A percentile compares a stretch with the other conserved stretches of the same genome.
Evolutionary conservation across 148 eudicot species (phyloP).

Genomic region (Suaeda aralocaspica): DNA sequence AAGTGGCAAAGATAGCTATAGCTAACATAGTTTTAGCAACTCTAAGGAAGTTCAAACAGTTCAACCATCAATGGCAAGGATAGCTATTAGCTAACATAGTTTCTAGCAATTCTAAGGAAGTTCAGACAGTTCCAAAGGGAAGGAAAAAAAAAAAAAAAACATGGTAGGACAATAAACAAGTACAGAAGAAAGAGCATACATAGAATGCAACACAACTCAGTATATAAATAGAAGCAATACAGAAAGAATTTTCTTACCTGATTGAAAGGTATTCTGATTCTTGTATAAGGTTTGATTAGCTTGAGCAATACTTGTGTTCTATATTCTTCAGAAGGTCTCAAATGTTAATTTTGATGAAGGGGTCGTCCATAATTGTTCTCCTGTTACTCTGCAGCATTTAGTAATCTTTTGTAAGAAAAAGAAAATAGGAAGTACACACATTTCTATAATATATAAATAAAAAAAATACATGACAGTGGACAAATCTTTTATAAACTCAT

Average conservation of each 20-base stretch:
- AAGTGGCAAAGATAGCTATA: background rate
- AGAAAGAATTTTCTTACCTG: constrained; percentile 69
- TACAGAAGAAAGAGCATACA: background rate
- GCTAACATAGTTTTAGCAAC: background rate
- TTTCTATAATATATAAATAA: background rate
- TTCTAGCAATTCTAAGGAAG: background rate
- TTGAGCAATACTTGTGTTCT: constrained; percentile 97
- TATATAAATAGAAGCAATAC: no score
- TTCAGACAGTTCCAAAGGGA: no score
- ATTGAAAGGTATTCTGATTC: constrained; percentile 94
- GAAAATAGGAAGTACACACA: background rate
- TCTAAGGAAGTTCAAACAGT: background rate
- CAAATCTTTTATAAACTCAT: background rate
- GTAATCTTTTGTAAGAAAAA: constrained; percentile 15
- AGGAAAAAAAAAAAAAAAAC: background rate
- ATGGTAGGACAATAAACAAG: constrained; percentile 9
- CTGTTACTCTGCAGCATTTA: constrained; percentile 67
- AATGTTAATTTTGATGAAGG: constrained; percentile 82
- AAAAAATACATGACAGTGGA: background rate
- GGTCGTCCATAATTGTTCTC: constrained; percentile 95
- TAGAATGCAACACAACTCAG: background rate
- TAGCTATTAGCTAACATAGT: background rate
- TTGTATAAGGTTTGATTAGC: constrained; percentile 95
- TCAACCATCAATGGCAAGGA: no score
- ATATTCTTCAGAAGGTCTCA: constrained; percentile 93